These are phyloP conservation scores for Coemansia sp. DNA, from an alignment of 192 early-diverging fungal genomes.

Conservation along the genomic window DNA sequence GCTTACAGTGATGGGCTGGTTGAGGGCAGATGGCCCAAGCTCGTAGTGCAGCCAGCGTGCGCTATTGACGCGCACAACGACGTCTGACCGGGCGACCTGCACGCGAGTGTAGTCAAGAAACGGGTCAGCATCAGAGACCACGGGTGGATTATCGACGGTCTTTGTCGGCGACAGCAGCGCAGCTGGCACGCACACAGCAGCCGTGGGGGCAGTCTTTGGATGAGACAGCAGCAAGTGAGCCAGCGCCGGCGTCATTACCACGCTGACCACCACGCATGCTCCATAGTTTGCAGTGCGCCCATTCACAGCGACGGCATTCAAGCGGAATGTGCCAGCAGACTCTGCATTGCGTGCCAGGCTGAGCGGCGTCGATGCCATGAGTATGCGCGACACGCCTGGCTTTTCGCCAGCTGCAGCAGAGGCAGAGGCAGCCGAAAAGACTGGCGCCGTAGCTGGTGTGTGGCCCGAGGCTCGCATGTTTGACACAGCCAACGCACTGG, in stretches of 20 bases:
- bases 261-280: constrained; percentile 11
- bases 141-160: background rate
- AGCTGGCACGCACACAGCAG: constrained; percentile 37
- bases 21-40: background rate
- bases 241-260: constrained; percentile 37
- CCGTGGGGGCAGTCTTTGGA: constrained; percentile 12
- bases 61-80: constrained; percentile 44
- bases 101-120: constrained; percentile 33
- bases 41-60: constrained; percentile 30
- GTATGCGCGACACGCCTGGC: constrained; percentile 20
- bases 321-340: constrained; percentile 14
- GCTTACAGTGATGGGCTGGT: constrained; percentile 22
- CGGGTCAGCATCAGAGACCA: constrained; percentile 21
- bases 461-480: constrained; percentile 6
- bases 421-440: constrained; percentile 2
- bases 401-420: constrained; percentile 1
- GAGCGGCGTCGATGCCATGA: constrained; percentile 37
- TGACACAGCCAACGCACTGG: constrained; percentile 39
- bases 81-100: constrained; percentile 25
- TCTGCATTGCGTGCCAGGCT: constrained; percentile 13
- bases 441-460: constrained; percentile 19
- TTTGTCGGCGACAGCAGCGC: constrained; percentile 4
- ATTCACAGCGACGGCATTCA: constrained; percentile 13
- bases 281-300: background rate
- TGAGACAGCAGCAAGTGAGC: constrained; percentile 33